phyloP scores from a whole-genome alignment of 768 basidiomycete genomes.

The Termitomyces sp. region DNA sequence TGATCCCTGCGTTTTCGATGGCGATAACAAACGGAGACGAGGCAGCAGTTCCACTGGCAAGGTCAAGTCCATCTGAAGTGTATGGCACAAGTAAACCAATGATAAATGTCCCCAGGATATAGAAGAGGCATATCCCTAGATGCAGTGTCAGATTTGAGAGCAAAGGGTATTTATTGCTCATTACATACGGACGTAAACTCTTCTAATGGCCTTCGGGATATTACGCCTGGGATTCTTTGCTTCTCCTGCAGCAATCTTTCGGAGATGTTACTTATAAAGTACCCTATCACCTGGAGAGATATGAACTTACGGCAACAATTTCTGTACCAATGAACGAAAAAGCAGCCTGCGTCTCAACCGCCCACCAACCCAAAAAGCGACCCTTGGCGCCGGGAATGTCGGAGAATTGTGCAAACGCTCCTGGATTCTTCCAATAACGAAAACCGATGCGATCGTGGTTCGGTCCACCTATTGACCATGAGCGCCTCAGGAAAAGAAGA shows the following conservation, averaged over 20 bases:
- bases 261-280: not conserved
- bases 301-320: slow-evolving; percentile 74
- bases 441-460: slow-evolving; percentile 69
- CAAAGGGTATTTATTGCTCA: not conserved
- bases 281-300: not conserved
- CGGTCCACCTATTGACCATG: slow-evolving; percentile 58
- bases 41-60: slow-evolving; percentile 56
- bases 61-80: slow-evolving; percentile 47
- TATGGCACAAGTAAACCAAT: slow-evolving; percentile 85
- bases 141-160: slow-evolving; percentile 5
- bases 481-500: not conserved
- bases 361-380: slow-evolving; percentile 61
- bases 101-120: slow-evolving; percentile 60
- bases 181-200: slow-evolving; percentile 61
- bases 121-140: slow-evolving; percentile 81
- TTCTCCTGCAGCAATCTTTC: slow-evolving; percentile 82
- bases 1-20: slow-evolving; percentile 82
- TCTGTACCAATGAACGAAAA: slow-evolving; percentile 94
- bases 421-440: slow-evolving; percentile 84
- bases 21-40: slow-evolving; percentile 92
- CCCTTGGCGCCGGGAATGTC: slow-evolving; percentile 66
- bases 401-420: slow-evolving; percentile 75
- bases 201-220: slow-evolving; percentile 58
- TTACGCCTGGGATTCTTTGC: slow-evolving; percentile 80
- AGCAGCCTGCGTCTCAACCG: slow-evolving; percentile 74